Evolutionary conservation across 2,329 filamentous ascomycete genomes (phyloP).

Genomic region (Graphium sp.): DNA sequence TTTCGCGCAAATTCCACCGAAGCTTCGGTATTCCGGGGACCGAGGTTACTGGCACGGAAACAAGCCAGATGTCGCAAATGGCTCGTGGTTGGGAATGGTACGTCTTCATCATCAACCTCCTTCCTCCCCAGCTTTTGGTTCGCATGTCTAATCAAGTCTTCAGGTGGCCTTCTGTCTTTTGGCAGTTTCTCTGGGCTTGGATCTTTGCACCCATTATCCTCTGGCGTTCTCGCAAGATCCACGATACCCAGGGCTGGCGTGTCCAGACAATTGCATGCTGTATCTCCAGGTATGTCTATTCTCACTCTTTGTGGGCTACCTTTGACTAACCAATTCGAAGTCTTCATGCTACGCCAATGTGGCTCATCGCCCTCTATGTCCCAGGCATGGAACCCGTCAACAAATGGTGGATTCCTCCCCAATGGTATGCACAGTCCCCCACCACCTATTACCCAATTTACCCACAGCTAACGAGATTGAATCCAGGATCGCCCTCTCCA

Average conservation of each 20-base stretch:
- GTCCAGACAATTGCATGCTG: slow-evolving; percentile 40
- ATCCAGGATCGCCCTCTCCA: slow-evolving; percentile 36
- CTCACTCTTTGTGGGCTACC: slow-evolving; percentile 1
- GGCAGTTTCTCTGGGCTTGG: slow-evolving; percentile 49
- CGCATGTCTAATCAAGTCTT: too few relatives aligned
- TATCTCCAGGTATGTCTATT: slow-evolving; percentile 21
- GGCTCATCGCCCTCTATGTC: slow-evolving; percentile 41
- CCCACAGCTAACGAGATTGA: not conserved
- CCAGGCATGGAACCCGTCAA: slow-evolving; percentile 34
- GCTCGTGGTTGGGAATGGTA: slow-evolving; percentile 49
- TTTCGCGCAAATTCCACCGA: slow-evolving; percentile 48
- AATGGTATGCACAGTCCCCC: slow-evolving; percentile 30
- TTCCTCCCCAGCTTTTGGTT: not conserved
- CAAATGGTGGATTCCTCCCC: slow-evolving; percentile 37
- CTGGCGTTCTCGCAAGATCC: slow-evolving; percentile 41
- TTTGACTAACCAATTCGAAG: slow-evolving; percentile 14
- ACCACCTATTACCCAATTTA: not conserved
- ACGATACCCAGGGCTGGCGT: slow-evolving; percentile 50
- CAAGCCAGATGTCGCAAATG: slow-evolving; percentile 27
- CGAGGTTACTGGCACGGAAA: slow-evolving; percentile 37
- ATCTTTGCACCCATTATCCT: slow-evolving; percentile 43
- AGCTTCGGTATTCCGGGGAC: slow-evolving; percentile 44
- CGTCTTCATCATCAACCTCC: not conserved
- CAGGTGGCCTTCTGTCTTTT: slow-evolving; percentile 45
- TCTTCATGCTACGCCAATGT: slow-evolving; percentile 49